Percentiles rank a stretch among this genome's conserved stretches.
Evolutionary conservation across 2,329 filamentous ascomycete species (phyloP).

Genomic region (Aspergillus amoenus): DNA sequence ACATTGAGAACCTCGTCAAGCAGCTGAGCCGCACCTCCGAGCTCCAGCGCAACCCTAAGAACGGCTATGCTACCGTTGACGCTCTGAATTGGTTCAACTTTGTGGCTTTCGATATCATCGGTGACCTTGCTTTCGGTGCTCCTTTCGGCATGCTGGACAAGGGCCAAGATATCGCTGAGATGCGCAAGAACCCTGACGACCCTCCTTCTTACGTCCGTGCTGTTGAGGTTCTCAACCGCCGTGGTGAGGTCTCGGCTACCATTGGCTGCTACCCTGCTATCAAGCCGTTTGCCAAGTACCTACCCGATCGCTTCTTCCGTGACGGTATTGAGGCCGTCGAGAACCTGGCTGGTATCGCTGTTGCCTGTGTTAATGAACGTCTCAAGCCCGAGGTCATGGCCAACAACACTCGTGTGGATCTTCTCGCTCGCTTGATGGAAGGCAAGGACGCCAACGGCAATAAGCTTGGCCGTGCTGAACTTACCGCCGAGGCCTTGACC

Average conservation of each 20-base stretch:
- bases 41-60: constrained; percentile 47
- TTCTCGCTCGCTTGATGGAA: constrained; percentile 81
- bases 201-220: constrained; percentile 70
- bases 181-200: constrained; percentile 60
- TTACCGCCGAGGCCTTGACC: constrained; percentile 85
- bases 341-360: constrained; percentile 82
- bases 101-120: constrained; percentile 60
- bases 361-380: constrained; percentile 74
- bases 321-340: constrained; percentile 72
- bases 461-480: constrained; percentile 71
- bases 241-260: constrained; percentile 81
- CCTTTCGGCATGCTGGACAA: constrained; percentile 81
- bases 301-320: constrained; percentile 80
- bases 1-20: constrained; percentile 70
- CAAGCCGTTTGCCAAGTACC: constrained; percentile 75
- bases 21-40: constrained; percentile 68
- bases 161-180: constrained; percentile 74
- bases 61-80: constrained; percentile 64
- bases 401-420: constrained; percentile 68
- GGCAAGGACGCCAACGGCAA: constrained; percentile 78
- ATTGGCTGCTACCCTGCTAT: constrained; percentile 72
- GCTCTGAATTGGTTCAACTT: constrained; percentile 80
- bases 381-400: constrained; percentile 65
- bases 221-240: constrained; percentile 83
- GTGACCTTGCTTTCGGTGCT: constrained; percentile 67